Evolutionary conservation across 768 basidiomycete genomes (phyloP), one percentile per base, ranked within the genome.

Genomic region (Butyriboletus loyo): DNA sequence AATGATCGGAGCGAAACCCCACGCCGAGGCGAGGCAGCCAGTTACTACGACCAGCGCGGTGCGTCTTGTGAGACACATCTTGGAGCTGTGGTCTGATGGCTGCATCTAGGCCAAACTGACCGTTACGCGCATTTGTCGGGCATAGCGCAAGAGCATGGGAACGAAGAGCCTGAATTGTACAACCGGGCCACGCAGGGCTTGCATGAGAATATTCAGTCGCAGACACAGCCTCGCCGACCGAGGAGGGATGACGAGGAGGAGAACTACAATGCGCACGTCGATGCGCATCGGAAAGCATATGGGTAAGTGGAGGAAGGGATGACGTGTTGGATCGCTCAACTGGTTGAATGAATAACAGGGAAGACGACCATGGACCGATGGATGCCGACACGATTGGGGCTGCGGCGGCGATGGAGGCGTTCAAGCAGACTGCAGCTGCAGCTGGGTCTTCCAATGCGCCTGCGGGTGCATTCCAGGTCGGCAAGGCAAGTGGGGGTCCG

Each of bases 241-340:
- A 41, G 36, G 28, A 37, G 31, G 34, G 40, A 44, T 4, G 40
- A 41, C 4, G 25, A 55, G 0, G 61, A 58, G 4, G 56, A 56
- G 3, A 44, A 54, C 14, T 61, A 66, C 45, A 49, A 44, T 15
- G 14, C 57, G 1, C 68, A 66, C 0, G 46, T 59, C 2, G 61
- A 64, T 19, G 67, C 67, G n/a, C 69, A 69, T 22, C 53, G 51
- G 7, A 69, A 67, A 32, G 69, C 69, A 31, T 71, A 69, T 28
- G 67, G 54, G 67, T 71, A 36, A 56, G 69, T 51, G 21, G 15
- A 14, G 25, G 4, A n/a, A 28, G 27, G 8, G 11, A n/a, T 15
- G 31, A 11, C 0, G 24, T 25, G 15, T 39, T 21, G 7, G 27
- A 35, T 53, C 1, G 22, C n/a, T 24, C 31, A 50, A 11, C 6